phyloP scores from a whole-genome alignment of 768 basidiomycete genomes.

The Boletus rex-veris region DNA sequence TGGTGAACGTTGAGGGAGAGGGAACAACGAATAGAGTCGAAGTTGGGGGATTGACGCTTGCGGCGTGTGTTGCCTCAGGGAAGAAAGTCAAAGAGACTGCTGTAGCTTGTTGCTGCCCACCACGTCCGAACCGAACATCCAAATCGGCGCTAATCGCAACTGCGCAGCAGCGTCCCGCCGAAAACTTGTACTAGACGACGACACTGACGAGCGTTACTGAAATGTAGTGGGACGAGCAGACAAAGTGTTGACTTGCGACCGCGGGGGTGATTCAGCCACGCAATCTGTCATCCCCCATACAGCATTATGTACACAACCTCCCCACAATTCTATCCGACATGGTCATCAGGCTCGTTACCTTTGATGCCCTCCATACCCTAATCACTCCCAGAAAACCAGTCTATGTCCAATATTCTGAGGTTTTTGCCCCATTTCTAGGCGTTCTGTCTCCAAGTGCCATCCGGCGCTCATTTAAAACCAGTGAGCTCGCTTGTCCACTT shows the following conservation, averaged over 20 bases:
- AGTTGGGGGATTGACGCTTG: constrained; percentile 29
- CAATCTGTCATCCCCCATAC: neutral
- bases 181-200: neutral
- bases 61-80: constrained; percentile 23
- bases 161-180: constrained; percentile 8
- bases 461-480: constrained; percentile 56
- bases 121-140: constrained; percentile 14
- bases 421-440: constrained; percentile 68
- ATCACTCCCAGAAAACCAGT: constrained; percentile 66
- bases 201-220: neutral
- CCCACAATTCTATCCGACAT: neutral
- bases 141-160: constrained; percentile 16
- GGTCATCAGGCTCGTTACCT: constrained; percentile 65
- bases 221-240: constrained; percentile 3
- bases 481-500: constrained; percentile 29
- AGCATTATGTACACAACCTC: constrained; percentile 13
- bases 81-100: constrained; percentile 7
- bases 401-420: constrained; percentile 56
- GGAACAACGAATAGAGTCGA: constrained; percentile 7
- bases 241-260: constrained; percentile 10
- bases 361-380: constrained; percentile 76
- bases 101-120: constrained; percentile 13
- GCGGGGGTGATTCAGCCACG: constrained; percentile 2
- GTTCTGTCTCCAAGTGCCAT: constrained; percentile 49
- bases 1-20: constrained; percentile 22